phyloP scores from a whole-genome alignment of 2,329 filamentous ascomycete genomes.

The Peltaster fructicola region DNA sequence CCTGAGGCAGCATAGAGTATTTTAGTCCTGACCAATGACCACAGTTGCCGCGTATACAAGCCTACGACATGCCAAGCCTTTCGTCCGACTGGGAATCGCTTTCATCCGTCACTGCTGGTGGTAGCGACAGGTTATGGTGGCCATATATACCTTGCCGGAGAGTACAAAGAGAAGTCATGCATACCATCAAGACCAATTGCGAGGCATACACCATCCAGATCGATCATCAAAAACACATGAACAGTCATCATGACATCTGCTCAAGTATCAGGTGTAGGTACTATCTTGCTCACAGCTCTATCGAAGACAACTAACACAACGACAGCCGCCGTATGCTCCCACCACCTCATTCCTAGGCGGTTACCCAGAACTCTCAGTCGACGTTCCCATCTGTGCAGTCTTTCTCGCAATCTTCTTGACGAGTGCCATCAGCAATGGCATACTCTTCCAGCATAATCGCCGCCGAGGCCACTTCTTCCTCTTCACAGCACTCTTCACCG shows the following conservation, averaged over 20 bases:
- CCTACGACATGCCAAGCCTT: background rate
- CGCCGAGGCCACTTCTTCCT: conserved; percentile 24
- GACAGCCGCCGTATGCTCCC: conserved; percentile 14
- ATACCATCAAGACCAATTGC: conserved; percentile 1
- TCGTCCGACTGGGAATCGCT: no score
- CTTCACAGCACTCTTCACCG: conserved; percentile 22
- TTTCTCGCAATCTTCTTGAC: conserved; percentile 25
- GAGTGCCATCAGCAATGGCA: conserved; percentile 24
- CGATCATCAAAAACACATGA: background rate
- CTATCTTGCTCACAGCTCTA: background rate
- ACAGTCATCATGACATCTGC: background rate
- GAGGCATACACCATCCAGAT: background rate
- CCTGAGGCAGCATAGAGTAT: background rate
- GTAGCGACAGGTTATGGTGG: no score
- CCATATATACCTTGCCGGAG: background rate
- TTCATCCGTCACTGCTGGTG: no score
- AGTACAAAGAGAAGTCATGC: background rate
- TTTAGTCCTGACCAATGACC: background rate
- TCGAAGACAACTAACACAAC: conserved; percentile 1
- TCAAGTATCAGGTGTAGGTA: conserved; percentile 6
- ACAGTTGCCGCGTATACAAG: background rate
- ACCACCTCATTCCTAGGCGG: conserved; percentile 21
- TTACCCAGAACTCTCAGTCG: conserved; percentile 17
- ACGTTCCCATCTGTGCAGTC: conserved; percentile 24
- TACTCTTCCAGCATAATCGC: conserved; percentile 23